Conservation (phyloP, 768 basidiomycete genomes). For the Suillus discolor region DNA sequence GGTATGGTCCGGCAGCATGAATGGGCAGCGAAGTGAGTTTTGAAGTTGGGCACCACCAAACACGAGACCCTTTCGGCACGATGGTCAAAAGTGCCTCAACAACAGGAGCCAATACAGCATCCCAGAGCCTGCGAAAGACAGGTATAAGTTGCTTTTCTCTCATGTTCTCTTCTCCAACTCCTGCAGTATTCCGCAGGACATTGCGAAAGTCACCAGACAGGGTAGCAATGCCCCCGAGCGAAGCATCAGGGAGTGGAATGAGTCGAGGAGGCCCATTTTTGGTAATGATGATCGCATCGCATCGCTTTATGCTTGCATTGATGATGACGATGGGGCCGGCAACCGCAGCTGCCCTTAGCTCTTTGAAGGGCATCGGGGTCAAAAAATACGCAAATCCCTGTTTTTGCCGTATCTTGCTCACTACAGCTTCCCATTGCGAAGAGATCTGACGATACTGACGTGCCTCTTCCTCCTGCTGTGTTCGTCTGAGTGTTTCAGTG, state of each 20-base stretch:
- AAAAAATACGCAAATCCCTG: slow-evolving; percentile 36
- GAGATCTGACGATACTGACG: slow-evolving; percentile 20
- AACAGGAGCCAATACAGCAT: slow-evolving; percentile 23
- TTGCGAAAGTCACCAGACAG: slow-evolving; percentile 13
- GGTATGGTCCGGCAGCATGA: slow-evolving; percentile 35
- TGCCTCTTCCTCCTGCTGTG: slow-evolving; percentile 17
- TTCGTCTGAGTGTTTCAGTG: background rate
- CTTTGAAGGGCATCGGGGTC: slow-evolving; percentile 20
- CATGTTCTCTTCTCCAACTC: slow-evolving; percentile 23
- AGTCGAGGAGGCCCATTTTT: slow-evolving; percentile 19
- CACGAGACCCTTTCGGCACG: slow-evolving; percentile 24
- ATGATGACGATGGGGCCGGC: slow-evolving; percentile 40
- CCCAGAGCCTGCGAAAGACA: slow-evolving; percentile 28
- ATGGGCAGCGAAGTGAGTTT: slow-evolving; percentile 32
- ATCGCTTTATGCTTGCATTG: slow-evolving; percentile 34
- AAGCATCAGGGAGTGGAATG: slow-evolving; percentile 21
- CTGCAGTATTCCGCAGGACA: slow-evolving; percentile 11
- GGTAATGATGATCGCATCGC: slow-evolving; percentile 41
- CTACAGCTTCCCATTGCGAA: slow-evolving; percentile 20
- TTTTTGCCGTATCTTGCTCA: slow-evolving; percentile 24
- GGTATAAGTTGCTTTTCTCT: slow-evolving; percentile 20
- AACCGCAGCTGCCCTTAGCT: slow-evolving; percentile 21
- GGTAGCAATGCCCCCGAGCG: slow-evolving; percentile 15
- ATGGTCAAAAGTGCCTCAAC: slow-evolving; percentile 16
- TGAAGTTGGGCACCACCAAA: slow-evolving; percentile 39